Evolutionary conservation across 768 basidiomycete genomes (phyloP).

Genomic region (Amanita rimosa): DNA sequence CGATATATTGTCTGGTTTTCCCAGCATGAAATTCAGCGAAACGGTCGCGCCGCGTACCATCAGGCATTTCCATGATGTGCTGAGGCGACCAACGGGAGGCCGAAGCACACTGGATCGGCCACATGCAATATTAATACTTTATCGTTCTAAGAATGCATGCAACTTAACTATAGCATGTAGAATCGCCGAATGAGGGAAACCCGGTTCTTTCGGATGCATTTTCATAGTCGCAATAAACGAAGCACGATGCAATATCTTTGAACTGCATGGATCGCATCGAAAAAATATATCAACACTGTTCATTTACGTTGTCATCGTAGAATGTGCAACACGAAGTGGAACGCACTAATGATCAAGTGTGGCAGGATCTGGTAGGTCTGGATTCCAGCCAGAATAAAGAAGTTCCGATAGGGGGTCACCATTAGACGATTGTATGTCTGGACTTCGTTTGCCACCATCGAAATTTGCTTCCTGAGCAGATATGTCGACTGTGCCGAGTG

Average conservation of each 20-base stretch:
- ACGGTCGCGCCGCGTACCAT: constrained; percentile 70
- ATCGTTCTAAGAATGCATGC: constrained; percentile 9
- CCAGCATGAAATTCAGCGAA: constrained; percentile 83
- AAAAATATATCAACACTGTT: constrained; percentile 80
- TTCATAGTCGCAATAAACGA: constrained; percentile 74
- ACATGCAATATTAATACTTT: constrained; percentile 1
- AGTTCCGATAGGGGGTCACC: constrained; percentile 52
- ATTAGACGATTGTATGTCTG: constrained; percentile 30
- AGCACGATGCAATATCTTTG: constrained; percentile 71
- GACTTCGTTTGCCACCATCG: constrained; percentile 38
- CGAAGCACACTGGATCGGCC: constrained; percentile 51
- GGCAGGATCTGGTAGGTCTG: constrained; percentile 70
- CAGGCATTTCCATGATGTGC: constrained; percentile 52
- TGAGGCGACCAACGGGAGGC: constrained; percentile 78
- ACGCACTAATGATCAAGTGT: constrained; percentile 68
- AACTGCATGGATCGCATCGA: constrained; percentile 77
- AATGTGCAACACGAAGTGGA: constrained; percentile 5
- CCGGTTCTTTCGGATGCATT: constrained; percentile 67
- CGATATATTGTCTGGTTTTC: constrained; percentile 82
- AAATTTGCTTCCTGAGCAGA: constrained; percentile 19
- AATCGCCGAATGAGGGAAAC: constrained; percentile 83
- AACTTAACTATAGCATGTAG: constrained; percentile 77
- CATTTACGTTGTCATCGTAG: constrained; percentile 8
- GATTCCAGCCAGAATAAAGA: constrained; percentile 73
- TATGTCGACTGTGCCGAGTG: constrained; percentile 30